Evolutionary conservation across 2,329 filamentous ascomycete species (phyloP).

Genomic region (Fusarium nisikadoi): DNA sequence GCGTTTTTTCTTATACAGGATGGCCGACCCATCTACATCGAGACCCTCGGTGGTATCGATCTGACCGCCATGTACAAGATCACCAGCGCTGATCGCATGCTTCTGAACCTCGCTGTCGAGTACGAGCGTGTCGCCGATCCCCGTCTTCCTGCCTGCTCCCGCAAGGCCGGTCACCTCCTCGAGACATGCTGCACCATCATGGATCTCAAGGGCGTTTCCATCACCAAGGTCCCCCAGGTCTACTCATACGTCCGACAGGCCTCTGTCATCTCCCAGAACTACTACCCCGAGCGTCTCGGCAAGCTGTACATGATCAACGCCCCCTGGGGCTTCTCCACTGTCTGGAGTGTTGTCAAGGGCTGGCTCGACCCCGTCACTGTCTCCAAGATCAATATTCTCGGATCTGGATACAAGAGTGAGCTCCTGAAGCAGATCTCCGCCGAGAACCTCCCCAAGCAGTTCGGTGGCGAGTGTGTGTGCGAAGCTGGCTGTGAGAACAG

Average conservation of each 20-base stretch:
- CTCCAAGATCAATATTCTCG: slow-evolving; percentile 93
- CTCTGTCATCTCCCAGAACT: slow-evolving; percentile 94
- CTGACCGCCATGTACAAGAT: slow-evolving; percentile 91
- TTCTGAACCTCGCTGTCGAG: slow-evolving; percentile 94
- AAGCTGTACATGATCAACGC: slow-evolving; percentile 98
- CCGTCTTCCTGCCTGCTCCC: slow-evolving; percentile 92
- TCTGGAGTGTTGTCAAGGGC: slow-evolving; percentile 87
- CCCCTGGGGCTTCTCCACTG: slow-evolving; percentile 90
- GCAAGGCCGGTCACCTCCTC: slow-evolving; percentile 87
- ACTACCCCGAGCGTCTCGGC: slow-evolving; percentile 97
- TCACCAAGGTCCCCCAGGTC: slow-evolving; percentile 83
- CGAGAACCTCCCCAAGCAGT: slow-evolving; percentile 88
- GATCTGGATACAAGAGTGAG: slow-evolving; percentile 82
- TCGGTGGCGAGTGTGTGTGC: slow-evolving; percentile 88
- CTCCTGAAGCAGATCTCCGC: slow-evolving; percentile 84
- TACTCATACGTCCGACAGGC: slow-evolving; percentile 89
- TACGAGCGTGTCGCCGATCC: slow-evolving; percentile 97
- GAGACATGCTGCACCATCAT: slow-evolving; percentile 99
- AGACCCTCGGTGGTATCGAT: slow-evolving; percentile 94
- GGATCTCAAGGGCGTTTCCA: slow-evolving; percentile 93
- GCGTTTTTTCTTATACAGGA: slow-evolving; percentile 66
- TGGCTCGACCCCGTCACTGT: slow-evolving; percentile 98
- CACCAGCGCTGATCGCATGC: slow-evolving; percentile 91
- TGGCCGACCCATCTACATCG: slow-evolving; percentile 96
- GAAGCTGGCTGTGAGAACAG: slow-evolving; percentile 84